Percentiles rank a stretch among this genome's conserved stretches.
These are phyloP conservation scores for Xylariaceae sp. DNA, from an alignment of 2,329 filamentous ascomycete genomes.

Conservation along the genomic window DNA sequence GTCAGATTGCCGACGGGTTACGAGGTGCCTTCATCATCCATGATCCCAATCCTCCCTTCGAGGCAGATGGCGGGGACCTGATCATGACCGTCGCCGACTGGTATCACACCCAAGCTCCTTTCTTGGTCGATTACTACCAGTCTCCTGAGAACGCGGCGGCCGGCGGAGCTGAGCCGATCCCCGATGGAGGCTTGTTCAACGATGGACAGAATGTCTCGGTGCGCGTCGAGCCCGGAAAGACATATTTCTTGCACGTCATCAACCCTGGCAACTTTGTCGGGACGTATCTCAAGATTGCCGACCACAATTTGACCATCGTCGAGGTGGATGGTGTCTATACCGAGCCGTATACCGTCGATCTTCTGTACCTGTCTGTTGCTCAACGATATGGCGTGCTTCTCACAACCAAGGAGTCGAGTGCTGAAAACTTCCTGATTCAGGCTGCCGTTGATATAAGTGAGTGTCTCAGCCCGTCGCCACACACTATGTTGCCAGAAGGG, in stretches of 20 bases:
- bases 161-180: conserved; percentile 14
- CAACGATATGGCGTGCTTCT: conserved; percentile 13
- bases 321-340: conserved; percentile 17
- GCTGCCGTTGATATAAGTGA: conserved; percentile 14
- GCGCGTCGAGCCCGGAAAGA: conserved; percentile 12
- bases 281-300: conserved; percentile 8
- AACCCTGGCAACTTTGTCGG: conserved; percentile 16
- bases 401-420: conserved; percentile 3
- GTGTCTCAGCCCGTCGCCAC: background rate
- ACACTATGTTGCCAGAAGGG: background rate
- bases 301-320: conserved; percentile 14
- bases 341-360: conserved; percentile 11
- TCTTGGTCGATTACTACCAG: conserved; percentile 14
- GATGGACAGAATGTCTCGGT: conserved; percentile 11
- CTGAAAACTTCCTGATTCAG: conserved; percentile 11
- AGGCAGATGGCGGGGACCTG: conserved; percentile 5
- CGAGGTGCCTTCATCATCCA: conserved; percentile 14
- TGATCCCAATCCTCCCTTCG: conserved; percentile 11
- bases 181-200: conserved; percentile 10
- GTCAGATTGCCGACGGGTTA: conserved; percentile 16
- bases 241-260: conserved; percentile 12
- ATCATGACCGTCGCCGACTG: conserved; percentile 13
- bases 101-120: conserved; percentile 14
- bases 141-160: conserved; percentile 9
- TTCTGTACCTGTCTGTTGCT: conserved; percentile 14